Evolutionary conservation across 163 green algal species (phyloP), one percentile per base, ranked within the genome.

Genomic region (Scenedesmus sp.): DNA sequence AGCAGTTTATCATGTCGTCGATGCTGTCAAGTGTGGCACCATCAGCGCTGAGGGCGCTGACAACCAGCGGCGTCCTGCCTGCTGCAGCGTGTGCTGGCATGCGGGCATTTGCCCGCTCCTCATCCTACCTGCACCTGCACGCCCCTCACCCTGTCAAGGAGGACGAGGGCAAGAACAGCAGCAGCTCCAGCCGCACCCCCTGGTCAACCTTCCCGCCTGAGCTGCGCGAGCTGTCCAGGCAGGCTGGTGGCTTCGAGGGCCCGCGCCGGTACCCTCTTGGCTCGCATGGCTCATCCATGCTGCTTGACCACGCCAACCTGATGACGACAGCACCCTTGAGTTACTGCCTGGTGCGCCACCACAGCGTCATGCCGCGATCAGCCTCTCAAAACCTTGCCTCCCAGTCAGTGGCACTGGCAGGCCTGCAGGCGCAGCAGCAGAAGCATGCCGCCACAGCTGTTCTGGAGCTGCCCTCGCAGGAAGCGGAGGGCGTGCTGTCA

Each of bases 181-280:
- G 55, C 81, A 82, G 86, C 66, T 66, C 16, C 18, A 66, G 66
- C 66, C 20, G 56, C 46, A 54, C 46, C 66, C 23, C 46, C 46
- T 26, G 34, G 20, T 86, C 13, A 10, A 70, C 87, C 16, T 86
- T 86, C n/a, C 1, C 87, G 2, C 74, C 87, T 10, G 18, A 26
- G 3, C 20, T 62, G n/a, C 79, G 87, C 16, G 54, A 91, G 57
- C 87, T 91, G 12, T 34, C 46, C 57, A 59, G 87, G 16, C 13
- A 73, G 55, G 87, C 87, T 62, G 87, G 87, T 52, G 87, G 87
- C 74, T 91, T 91, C 54, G 74, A 76, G 23, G 74, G 74, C 16
- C 20, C 20, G 2, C 74, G 74, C 26, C 73, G 23, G n/a, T 91
- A 52, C n/a, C 74, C 87, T 4, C 87, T 91, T 9, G 54, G 57